These are phyloP conservation scores for Cordyceps militaris DNA, from an alignment of 2,329 filamentous ascomycete species.

Conservation along the genomic window DNA sequence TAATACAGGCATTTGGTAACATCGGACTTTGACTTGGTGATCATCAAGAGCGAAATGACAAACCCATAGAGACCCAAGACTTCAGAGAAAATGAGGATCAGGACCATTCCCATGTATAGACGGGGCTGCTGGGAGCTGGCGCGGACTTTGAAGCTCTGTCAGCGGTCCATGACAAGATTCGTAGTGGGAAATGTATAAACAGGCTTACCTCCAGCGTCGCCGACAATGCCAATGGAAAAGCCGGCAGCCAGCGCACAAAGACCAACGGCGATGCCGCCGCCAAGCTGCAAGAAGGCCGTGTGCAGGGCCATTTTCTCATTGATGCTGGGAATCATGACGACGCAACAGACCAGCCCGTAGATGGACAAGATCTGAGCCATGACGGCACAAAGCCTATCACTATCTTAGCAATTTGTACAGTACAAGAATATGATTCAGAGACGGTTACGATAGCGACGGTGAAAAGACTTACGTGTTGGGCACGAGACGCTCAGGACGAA, in stretches of 20 bases:
- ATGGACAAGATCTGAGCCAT: constrained; percentile 43
- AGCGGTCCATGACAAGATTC: background rate
- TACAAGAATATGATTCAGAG: too few relatives aligned
- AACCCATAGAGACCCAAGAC: constrained; percentile 40
- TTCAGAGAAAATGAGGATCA: constrained; percentile 42
- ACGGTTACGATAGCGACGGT: too few relatives aligned
- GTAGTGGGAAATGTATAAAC: background rate
- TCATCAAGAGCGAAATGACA: constrained; percentile 42
- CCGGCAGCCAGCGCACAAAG: constrained; percentile 39
- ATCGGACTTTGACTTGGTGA: constrained; percentile 34
- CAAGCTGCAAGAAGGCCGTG: constrained; percentile 37
- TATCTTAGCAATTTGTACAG: background rate
- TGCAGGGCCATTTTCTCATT: constrained; percentile 36
- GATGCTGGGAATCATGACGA: constrained; percentile 37
- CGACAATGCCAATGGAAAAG: constrained; percentile 40
- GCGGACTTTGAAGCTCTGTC: constrained; percentile 26
- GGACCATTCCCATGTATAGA: constrained; percentile 39
- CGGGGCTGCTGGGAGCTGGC: constrained; percentile 41
- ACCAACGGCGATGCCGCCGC: constrained; percentile 36
- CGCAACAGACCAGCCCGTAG: constrained; percentile 38
- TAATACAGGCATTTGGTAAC: constrained; percentile 29
- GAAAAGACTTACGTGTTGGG: constrained; percentile 29
- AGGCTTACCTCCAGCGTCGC: constrained; percentile 36
- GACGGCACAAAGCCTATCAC: constrained; percentile 33
- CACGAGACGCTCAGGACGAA: constrained; percentile 38